A percentile compares a stretch with the other conserved stretches of the same genome.
Conservation (phyloP, 345 rosid species). For the Populus pruinosa region DNA sequence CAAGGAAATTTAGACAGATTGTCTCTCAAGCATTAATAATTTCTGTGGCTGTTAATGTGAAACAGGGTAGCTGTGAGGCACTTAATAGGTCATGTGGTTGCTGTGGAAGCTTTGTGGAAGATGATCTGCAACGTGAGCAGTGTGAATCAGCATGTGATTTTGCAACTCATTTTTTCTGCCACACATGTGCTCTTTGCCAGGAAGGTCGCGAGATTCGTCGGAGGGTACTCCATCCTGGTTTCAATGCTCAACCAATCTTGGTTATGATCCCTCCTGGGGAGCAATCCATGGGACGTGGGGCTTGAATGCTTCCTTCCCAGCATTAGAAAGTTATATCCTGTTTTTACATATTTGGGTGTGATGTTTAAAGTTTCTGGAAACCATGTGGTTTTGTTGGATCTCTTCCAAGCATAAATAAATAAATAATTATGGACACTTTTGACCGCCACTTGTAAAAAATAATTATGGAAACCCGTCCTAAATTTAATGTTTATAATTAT, state of each 20-base stretch:
- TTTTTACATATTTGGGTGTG: conserved; percentile 2
- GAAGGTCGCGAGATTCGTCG: conserved; percentile 98
- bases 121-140: conserved; percentile 65
- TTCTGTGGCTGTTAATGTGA: conserved; percentile 2
- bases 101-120: conserved; percentile 69
- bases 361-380: neutral
- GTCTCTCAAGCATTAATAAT: conserved; percentile 8
- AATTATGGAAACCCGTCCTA: too few relatives aligned
- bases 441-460: too few relatives aligned
- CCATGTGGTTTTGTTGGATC: neutral
- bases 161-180: conserved; percentile 75
- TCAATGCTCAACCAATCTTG: conserved; percentile 61
- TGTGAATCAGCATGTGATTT: conserved; percentile 74
- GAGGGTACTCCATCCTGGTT: conserved; percentile 78
- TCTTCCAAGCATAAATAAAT: neutral
- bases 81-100: conserved; percentile 80
- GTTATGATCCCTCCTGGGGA: conserved; percentile 71
- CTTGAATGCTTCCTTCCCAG: conserved; percentile 12
- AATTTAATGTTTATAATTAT: too few relatives aligned
- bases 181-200: conserved; percentile 86
- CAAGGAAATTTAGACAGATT: neutral
- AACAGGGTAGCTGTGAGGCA: conserved; percentile 81
- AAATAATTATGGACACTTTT: neutral
- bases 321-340: neutral
- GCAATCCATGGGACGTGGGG: conserved; percentile 71